Base-by-base conservation (phyloP, 345 rosid species). In the Brassica juncea region DNA sequence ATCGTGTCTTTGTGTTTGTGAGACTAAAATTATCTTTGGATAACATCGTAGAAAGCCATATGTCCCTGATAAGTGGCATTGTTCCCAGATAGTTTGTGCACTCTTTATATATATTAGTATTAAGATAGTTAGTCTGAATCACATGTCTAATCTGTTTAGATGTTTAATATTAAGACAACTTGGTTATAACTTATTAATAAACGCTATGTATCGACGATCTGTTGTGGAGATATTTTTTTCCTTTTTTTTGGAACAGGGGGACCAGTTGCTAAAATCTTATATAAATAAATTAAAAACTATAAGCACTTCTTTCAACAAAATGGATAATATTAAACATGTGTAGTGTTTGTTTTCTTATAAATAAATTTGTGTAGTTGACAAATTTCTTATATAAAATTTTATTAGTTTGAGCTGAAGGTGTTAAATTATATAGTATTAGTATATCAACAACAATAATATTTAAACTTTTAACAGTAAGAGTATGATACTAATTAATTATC, bases 11-110 rank as follows among this genome's bases (percentile, higher is more conserved):
- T 60, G 68, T 60, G 76, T 72, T 72, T 72, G 37, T 57, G 74
- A 76, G 81, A 78, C 81, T 77, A 66, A 66, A 31, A 72, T 72
- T 54, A 72, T 66, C 49, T 66, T 78, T 66, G 72, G 39, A 72
- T 32, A 44, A 72, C 77, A 66, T 78, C 73, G 60, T 37, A 59
- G 31, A 78, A 78, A 39, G 16, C 39, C 67, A 66, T 30, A 9
- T 72, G 82, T 72, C 69, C 68, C 72, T 42, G 34, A 37, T 54
- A 54, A 37, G 55, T 78, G 16, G 62, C 16, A 16, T 58, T 78
- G 76, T 71, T 78, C 73, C 82, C 77, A 66, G 5, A 49, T 47
- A 47, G 54, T 52, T 52, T n/a, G 54, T 11, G 54, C 16, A 47
- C 21, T 65, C 60, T 65, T 39, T 19, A 19, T 55, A 57, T 42